Conservation (phyloP, 176 grass and related monocot species). For the Aegilops bicornis region DNA sequence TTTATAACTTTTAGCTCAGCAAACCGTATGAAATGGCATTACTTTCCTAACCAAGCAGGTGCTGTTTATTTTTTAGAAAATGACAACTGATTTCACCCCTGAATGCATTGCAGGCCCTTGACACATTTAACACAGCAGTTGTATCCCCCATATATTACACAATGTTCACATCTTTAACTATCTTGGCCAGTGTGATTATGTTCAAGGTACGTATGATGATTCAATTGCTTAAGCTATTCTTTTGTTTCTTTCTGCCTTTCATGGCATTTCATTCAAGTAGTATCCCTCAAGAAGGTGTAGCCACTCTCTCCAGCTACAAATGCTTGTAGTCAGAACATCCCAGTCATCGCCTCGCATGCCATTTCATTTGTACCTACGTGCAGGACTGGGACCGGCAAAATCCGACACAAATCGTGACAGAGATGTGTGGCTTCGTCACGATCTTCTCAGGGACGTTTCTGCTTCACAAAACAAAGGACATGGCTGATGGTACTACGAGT, state of each 20-base stretch:
- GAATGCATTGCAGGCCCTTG: conserved; percentile 49
- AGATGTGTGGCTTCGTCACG: conserved; percentile 77
- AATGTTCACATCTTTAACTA: conserved; percentile 77
- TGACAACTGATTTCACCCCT: background rate
- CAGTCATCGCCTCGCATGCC: background rate
- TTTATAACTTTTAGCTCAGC: background rate
- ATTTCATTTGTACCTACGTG: background rate
- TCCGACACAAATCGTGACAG: conserved; percentile 77
- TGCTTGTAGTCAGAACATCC: background rate
- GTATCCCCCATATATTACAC: conserved; percentile 80
- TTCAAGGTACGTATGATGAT: conserved; percentile 55
- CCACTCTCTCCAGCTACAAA: rapidly evolving
- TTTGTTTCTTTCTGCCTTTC: background rate
- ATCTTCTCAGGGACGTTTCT: conserved; percentile 86
- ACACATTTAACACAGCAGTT: conserved; percentile 76
- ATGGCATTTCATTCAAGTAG: background rate
- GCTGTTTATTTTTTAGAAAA: background rate
- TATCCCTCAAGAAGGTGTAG: background rate
- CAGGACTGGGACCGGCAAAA: conserved; percentile 85
- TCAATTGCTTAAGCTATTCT: background rate
- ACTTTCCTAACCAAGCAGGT: background rate
- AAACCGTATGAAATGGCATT: background rate
- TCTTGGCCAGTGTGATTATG: conserved; percentile 87
- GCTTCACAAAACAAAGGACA: conserved; percentile 82
- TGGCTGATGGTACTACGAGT: conserved; percentile 43